A percentile compares a stretch with the other conserved stretches of the same genome.
phyloP scores from a whole-genome alignment of 108 stramenopile genomes.

The Skeletonema marinoi region DNA sequence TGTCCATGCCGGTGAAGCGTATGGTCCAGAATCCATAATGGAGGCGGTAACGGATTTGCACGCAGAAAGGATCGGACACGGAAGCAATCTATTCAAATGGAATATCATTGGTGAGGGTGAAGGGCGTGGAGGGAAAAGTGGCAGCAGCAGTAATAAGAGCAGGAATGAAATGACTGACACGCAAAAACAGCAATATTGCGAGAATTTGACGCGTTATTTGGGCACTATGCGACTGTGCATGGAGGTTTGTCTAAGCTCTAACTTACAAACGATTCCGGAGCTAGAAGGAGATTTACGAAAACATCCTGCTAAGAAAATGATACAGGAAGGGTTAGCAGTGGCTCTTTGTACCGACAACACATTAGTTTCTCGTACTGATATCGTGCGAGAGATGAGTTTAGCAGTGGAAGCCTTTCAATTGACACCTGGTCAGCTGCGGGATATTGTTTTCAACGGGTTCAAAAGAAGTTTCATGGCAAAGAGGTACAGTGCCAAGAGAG shows the following conservation, averaged over 20 bases:
- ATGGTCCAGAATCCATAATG: constrained; percentile 42
- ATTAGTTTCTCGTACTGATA: constrained; percentile 31
- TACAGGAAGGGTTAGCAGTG: constrained; percentile 42
- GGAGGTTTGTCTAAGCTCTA: constrained; percentile 43
- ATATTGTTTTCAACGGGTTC: constrained; percentile 41
- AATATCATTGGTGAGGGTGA: constrained; percentile 42
- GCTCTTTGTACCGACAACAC: constrained; percentile 42
- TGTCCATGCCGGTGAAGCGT: constrained; percentile 45
- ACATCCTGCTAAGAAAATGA: constrained; percentile 43
- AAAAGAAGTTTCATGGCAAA: constrained; percentile 44
- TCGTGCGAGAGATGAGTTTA: constrained; percentile 27
- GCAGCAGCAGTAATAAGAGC: constrained; percentile 6
- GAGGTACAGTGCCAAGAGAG: constrained; percentile 33
- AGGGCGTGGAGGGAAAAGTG: constrained; percentile 22
- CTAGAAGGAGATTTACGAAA: constrained; percentile 31
- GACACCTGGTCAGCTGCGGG: constrained; percentile 27
- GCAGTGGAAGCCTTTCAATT: constrained; percentile 39
- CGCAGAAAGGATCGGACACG: constrained; percentile 43
- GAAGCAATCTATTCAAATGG: constrained; percentile 36
- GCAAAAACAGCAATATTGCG: constrained; percentile 32
- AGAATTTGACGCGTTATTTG: constrained; percentile 39
- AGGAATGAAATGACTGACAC: constrained; percentile 30
- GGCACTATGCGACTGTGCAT: constrained; percentile 43
- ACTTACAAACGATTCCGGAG: constrained; percentile 43
- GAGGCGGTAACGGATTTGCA: constrained; percentile 39